These are phyloP conservation scores for Tolypocladium amazonense DNA, from an alignment of 2,329 filamentous ascomycete genomes.

Conservation along the genomic window DNA sequence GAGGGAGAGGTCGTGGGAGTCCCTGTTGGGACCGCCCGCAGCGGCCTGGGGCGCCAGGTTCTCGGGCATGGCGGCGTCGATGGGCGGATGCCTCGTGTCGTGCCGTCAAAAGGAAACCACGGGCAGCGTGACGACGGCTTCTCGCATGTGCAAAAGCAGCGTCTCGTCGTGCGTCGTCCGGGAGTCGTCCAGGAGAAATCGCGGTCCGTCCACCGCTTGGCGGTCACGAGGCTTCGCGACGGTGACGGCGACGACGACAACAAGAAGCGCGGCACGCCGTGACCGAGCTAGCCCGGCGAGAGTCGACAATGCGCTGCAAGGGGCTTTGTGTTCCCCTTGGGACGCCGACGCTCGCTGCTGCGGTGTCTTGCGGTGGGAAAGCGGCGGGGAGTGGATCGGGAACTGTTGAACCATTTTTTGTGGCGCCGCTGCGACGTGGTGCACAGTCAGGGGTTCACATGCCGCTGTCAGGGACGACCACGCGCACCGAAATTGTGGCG, in stretches of 20 bases:
- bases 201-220: background rate
- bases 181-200: background rate
- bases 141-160: background rate
- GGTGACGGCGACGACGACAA: background rate
- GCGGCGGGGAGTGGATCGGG: background rate
- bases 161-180: background rate
- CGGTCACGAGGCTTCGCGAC: background rate
- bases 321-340: background rate
- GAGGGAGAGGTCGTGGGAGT: slow-evolving; percentile 81
- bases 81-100: slow-evolving; percentile 5
- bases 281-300: background rate
- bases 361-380: background rate
- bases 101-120: slow-evolving; percentile 14
- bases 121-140: slow-evolving; percentile 1
- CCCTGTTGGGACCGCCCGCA: slow-evolving; percentile 25
- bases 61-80: slow-evolving; percentile 14
- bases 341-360: background rate
- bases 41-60: slow-evolving; percentile 8
- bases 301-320: background rate
- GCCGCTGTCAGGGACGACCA: background rate
- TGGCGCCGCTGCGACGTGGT: background rate
- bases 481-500: background rate
- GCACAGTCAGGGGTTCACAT: background rate
- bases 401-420: background rate
- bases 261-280: background rate